Conservation (phyloP, 495 filamentous ascomycete species). For the Annulohypoxylon maeteangense region DNA sequence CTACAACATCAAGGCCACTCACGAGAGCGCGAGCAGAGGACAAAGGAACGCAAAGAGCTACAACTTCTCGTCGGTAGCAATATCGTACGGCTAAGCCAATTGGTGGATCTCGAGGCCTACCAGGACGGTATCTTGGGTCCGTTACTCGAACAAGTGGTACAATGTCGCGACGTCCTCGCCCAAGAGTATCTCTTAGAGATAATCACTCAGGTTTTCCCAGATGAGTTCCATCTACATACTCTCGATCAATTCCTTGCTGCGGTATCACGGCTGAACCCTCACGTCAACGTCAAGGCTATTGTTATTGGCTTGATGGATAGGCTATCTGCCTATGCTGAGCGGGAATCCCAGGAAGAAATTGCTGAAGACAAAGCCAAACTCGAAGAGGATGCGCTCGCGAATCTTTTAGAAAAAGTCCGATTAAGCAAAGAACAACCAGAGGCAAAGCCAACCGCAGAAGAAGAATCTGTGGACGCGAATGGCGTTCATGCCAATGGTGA, state of each 20-base stretch:
- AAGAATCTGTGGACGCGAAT: conserved; percentile 44
- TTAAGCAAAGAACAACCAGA: conserved; percentile 69
- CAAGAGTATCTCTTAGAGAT: conserved; percentile 98
- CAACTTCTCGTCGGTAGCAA: conserved; percentile 97
- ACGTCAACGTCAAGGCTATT: conserved; percentile 97
- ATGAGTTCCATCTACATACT: conserved; percentile 97
- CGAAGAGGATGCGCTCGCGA: conserved; percentile 84
- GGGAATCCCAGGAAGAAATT: conserved; percentile 80
- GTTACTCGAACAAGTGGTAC: conserved; percentile 94
- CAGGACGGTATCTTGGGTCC: conserved; percentile 90
- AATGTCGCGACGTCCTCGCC: conserved; percentile 94
- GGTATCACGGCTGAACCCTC: conserved; percentile 88
- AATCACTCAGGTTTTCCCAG: conserved; percentile 98
- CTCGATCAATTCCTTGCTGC: conserved; percentile 93
- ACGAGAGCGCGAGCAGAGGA: conserved; percentile 89
- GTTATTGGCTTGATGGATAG: conserved; percentile 98
- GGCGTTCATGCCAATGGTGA: conserved; percentile 47
- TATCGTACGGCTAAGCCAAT: conserved; percentile 90
- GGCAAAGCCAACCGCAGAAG: conserved; percentile 32
- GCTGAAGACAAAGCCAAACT: conserved; percentile 75
- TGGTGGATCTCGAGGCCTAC: conserved; percentile 94
- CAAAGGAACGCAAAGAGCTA: conserved; percentile 92
- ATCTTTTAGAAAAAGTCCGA: conserved; percentile 79
- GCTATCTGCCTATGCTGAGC: conserved; percentile 88
- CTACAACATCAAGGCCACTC: conserved; percentile 98